Conservation (phyloP, 2,329 filamentous ascomycete species). For the Purpureocillium takamizusanense region DNA sequence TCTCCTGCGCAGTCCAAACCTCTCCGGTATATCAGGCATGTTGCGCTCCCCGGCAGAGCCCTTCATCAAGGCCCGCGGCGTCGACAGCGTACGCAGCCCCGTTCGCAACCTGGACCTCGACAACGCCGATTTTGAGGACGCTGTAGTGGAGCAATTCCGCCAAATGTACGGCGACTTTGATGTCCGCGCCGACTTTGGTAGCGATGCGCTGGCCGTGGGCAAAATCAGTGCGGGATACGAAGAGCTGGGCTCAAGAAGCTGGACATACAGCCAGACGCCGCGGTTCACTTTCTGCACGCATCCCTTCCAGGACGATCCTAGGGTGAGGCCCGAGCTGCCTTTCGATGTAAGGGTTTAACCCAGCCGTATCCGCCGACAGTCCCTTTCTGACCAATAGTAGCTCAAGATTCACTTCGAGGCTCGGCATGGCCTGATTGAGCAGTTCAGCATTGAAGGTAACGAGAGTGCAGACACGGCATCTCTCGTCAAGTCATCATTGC, state of each 20-base stretch:
- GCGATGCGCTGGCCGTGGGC: constrained; percentile 35
- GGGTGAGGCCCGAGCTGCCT: constrained; percentile 42
- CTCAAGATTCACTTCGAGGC: constrained; percentile 24
- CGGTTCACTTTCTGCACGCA: constrained; percentile 65
- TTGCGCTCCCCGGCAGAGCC: constrained; percentile 69
- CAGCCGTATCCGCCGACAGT: not conserved
- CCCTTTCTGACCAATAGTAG: constrained; percentile 9
- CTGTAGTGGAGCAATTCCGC: constrained; percentile 57
- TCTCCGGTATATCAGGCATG: constrained; percentile 58
- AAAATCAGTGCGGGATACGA: constrained; percentile 33
- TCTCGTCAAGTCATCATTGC: constrained; percentile 4
- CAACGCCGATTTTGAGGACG: constrained; percentile 35
- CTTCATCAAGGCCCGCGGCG: constrained; percentile 73
- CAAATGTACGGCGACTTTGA: constrained; percentile 50
- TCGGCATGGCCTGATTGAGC: constrained; percentile 26
- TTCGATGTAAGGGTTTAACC: constrained; percentile 29
- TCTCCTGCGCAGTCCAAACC: constrained; percentile 67
- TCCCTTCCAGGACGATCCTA: constrained; percentile 48
- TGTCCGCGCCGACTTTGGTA: constrained; percentile 33
- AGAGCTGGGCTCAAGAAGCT: constrained; percentile 48
- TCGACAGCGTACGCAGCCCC: constrained; percentile 82
- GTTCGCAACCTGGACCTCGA: constrained; percentile 67
- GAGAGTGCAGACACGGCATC: not conserved
- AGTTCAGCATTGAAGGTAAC: constrained; percentile 16
- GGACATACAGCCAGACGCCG: constrained; percentile 81